These are phyloP conservation scores for Hypoxylon fragiforme DNA, from an alignment of 495 filamentous ascomycete species.

Conservation along the genomic window DNA sequence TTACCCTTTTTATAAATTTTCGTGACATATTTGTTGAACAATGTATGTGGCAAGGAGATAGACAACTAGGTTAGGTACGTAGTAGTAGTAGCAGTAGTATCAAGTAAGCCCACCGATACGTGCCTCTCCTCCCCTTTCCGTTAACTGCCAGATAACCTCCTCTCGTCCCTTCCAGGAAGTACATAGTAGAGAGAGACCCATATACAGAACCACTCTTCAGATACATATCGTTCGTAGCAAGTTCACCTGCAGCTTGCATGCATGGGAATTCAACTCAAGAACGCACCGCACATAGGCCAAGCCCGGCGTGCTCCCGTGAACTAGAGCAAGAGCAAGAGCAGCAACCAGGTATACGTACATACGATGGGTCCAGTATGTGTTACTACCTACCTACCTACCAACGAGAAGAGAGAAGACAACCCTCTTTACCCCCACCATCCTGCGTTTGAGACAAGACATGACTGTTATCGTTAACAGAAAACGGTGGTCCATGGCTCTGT, in stretches of 20 bases:
- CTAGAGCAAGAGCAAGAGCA: not conserved
- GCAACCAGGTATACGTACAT: too few relatives aligned
- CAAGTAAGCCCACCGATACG: too few relatives aligned
- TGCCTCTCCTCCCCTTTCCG: not conserved
- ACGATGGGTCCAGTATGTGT: too few relatives aligned
- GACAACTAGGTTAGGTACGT: constrained; percentile 7
- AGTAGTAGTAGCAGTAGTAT: too few relatives aligned
- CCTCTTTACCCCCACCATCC: not conserved
- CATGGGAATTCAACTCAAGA: constrained; percentile 29
- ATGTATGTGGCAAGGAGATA: constrained; percentile 9
- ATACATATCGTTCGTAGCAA: constrained; percentile 20
- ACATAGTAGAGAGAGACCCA: too few relatives aligned
- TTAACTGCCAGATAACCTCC: not conserved
- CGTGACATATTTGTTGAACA: constrained; percentile 13
- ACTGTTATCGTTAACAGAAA: constrained; percentile 20
- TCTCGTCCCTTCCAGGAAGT: too few relatives aligned
- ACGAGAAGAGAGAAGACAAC: too few relatives aligned
- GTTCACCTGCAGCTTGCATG: constrained; percentile 18
- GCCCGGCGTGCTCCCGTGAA: not conserved
- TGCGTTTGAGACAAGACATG: constrained; percentile 22
- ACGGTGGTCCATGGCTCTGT: constrained; percentile 22
- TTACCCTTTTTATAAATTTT: not conserved
- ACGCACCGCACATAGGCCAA: not conserved
- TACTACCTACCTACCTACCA: not conserved
- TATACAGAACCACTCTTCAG: too few relatives aligned